Evolutionary conservation across 108 stramenopile genomes (phyloP).

Genomic region (Halocafeteria seosinensis): DNA sequence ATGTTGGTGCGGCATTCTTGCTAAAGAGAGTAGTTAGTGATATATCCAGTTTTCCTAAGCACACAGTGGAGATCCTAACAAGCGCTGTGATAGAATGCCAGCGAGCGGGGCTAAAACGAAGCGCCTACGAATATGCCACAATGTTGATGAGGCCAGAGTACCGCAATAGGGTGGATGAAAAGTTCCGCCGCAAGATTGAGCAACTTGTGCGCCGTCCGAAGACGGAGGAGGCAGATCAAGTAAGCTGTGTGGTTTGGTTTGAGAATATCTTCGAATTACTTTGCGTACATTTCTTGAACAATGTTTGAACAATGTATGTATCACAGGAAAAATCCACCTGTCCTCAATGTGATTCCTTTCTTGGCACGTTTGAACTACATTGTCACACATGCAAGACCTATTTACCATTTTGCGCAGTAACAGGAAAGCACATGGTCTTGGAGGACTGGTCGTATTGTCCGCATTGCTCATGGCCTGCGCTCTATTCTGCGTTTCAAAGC

Average conservation of each 20-base stretch:
- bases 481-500: conserved; percentile 31
- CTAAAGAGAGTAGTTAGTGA: conserved; percentile 34
- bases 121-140: conserved; percentile 37
- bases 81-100: conserved; percentile 44
- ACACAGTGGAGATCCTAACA: conserved; percentile 35
- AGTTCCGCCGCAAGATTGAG: conserved; percentile 44
- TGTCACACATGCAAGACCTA: conserved; percentile 43
- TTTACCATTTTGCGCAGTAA: conserved; percentile 43
- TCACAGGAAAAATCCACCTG: conserved; percentile 25
- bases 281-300: no score
- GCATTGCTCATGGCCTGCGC: conserved; percentile 34
- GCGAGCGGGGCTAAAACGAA: conserved; percentile 33
- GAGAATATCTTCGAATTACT: no score
- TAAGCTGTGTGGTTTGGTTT: no score
- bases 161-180: conserved; percentile 26
- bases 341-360: conserved; percentile 16
- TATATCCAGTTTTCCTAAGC: conserved; percentile 36
- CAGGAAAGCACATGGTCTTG: conserved; percentile 44
- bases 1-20: conserved; percentile 31
- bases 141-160: conserved; percentile 35
- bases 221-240: conserved; percentile 23
- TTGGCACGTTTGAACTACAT: conserved; percentile 27
- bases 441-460: conserved; percentile 51
- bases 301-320: no score
- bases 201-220: conserved; percentile 38